A percentile compares a stretch with the other conserved stretches of the same genome.
These are phyloP conservation scores for Tricharina praecox DNA, from an alignment of 495 filamentous ascomycete genomes.

Conservation along the genomic window DNA sequence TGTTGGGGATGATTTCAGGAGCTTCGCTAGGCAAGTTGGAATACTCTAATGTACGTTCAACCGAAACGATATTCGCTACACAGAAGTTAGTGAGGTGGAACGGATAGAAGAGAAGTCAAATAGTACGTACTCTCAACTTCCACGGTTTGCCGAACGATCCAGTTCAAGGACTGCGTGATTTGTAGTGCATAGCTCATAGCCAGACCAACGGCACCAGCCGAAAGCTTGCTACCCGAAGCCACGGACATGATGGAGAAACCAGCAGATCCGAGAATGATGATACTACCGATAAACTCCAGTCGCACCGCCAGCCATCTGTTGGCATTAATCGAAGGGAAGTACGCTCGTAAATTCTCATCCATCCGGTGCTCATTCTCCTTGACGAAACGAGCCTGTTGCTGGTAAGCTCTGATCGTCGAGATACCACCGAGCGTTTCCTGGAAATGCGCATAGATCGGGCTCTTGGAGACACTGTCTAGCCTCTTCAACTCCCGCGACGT, in stretches of 20 bases:
- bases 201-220: slow-evolving; percentile 71
- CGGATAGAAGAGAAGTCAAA: too few relatives aligned
- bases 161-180: slow-evolving; percentile 96
- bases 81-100: neutral
- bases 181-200: slow-evolving; percentile 90
- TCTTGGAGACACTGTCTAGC: slow-evolving; percentile 83
- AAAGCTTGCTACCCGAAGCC: slow-evolving; percentile 46
- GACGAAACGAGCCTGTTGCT: slow-evolving; percentile 70
- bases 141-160: slow-evolving; percentile 97
- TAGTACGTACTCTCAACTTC: slow-evolving; percentile 80
- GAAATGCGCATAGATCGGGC: slow-evolving; percentile 96
- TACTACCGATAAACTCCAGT: slow-evolving; percentile 86
- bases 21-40: slow-evolving; percentile 48
- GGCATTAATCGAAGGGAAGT: slow-evolving; percentile 89
- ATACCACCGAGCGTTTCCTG: slow-evolving; percentile 92
- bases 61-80: slow-evolving; percentile 72
- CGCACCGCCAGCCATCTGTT: slow-evolving; percentile 90
- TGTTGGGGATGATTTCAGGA: slow-evolving; percentile 77
- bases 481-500: slow-evolving; percentile 94
- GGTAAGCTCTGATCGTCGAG: slow-evolving; percentile 93
- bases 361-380: slow-evolving; percentile 96
- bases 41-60: slow-evolving; percentile 95
- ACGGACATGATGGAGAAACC: slow-evolving; percentile 71
- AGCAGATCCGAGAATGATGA: slow-evolving; percentile 81
- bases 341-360: slow-evolving; percentile 86